Conservation (phyloP, 345 rosid genomes). For the Eucalyptus coolabah region DNA sequence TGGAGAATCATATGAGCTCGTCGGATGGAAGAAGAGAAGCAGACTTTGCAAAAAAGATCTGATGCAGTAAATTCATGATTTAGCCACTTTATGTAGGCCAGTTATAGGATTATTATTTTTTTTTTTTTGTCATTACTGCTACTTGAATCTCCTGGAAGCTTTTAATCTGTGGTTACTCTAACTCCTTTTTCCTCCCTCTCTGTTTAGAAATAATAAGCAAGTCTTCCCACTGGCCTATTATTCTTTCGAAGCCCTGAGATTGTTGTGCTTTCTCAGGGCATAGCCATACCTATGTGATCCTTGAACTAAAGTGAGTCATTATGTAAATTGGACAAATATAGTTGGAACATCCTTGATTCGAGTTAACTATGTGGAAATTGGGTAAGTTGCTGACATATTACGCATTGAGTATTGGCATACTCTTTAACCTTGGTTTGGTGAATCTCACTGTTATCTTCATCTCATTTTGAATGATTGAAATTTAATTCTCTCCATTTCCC, state of each 20-base stretch:
- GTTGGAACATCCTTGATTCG: background rate
- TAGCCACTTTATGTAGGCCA: background rate
- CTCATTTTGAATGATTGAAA: background rate
- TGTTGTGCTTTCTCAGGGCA: background rate
- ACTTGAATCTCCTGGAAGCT: background rate
- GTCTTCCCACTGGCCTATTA: background rate
- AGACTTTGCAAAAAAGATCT: background rate
- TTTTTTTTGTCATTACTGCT: background rate
- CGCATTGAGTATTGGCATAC: background rate
- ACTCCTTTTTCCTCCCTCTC: background rate
- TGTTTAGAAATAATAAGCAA: background rate
- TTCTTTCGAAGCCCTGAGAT: background rate
- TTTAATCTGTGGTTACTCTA: background rate
- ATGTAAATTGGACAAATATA: background rate
- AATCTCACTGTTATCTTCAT: background rate
- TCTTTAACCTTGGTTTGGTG: background rate
- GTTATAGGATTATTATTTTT: background rate
- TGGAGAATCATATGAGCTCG: background rate
- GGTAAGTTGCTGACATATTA: background rate
- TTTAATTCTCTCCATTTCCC: background rate
- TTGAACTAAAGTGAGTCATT: background rate
- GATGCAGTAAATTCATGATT: background rate
- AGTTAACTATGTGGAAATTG: background rate
- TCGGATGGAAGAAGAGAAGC: background rate
- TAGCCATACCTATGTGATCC: background rate